Conservation (phyloP, 352 stramenopile genomes). For the Aphanomyces invadans region DNA sequence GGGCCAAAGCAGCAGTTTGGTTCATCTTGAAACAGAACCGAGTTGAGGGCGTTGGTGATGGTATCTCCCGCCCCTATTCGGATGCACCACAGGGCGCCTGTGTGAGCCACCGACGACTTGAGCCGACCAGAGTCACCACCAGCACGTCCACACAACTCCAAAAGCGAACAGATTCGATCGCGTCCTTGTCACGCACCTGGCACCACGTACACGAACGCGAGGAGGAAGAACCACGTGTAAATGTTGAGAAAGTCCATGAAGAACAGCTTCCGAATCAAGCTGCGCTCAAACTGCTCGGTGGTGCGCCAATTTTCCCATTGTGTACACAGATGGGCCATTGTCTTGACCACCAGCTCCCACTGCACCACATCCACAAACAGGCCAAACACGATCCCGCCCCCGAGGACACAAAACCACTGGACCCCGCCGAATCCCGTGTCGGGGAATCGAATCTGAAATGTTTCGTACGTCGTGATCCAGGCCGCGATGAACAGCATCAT, state of each 20-base stretch:
- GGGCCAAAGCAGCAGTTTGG: slow-evolving; percentile 76
- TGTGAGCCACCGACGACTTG: too few species aligned
- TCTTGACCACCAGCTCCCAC: slow-evolving; percentile 73
- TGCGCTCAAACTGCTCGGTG: slow-evolving; percentile 72
- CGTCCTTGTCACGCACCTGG: slow-evolving; percentile 27
- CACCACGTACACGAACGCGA: slow-evolving; percentile 82
- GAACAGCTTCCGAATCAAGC: slow-evolving; percentile 71
- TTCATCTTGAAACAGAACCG: slow-evolving; percentile 64
- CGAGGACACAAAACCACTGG: slow-evolving; percentile 77
- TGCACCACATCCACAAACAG: slow-evolving; percentile 79
- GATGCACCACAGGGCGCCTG: too few species aligned
- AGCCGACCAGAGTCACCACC: too few species aligned
- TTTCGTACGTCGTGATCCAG: slow-evolving; percentile 77
- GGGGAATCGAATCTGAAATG: slow-evolving; percentile 65
- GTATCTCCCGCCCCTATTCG: slow-evolving; percentile 45
- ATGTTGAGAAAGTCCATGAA: slow-evolving; percentile 85
- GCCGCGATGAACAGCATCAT: slow-evolving; percentile 80
- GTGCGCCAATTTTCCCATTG: slow-evolving; percentile 84
- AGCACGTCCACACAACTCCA: too few species aligned
- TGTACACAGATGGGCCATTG: slow-evolving; percentile 56
- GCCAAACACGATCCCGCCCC: slow-evolving; percentile 63
- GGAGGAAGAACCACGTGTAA: slow-evolving; percentile 82
- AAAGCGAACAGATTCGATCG: too few species aligned
- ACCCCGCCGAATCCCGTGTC: slow-evolving; percentile 52
- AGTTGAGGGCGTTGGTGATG: slow-evolving; percentile 75